Conservation (phyloP, 495 filamentous ascomycete genomes). For the Xylaria curta region DNA sequence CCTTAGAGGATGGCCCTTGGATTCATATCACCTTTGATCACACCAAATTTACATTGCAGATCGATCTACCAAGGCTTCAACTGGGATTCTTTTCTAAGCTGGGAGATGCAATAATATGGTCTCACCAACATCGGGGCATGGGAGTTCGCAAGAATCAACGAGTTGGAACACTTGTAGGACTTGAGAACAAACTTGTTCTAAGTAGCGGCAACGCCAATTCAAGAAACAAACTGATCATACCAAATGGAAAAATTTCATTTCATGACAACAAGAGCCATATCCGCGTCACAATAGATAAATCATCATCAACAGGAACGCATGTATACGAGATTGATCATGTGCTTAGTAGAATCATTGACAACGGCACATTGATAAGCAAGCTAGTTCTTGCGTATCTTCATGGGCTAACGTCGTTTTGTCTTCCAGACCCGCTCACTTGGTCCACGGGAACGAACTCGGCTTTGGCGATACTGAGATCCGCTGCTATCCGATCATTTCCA, state of each 20-base stretch:
- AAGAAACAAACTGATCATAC: too few species aligned
- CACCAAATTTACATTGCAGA: constrained; percentile 17
- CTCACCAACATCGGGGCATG: constrained; percentile 61
- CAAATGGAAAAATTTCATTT: constrained; percentile 23
- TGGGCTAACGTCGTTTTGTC: constrained; percentile 63
- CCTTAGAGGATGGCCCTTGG: constrained; percentile 45
- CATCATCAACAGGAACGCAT: constrained; percentile 31
- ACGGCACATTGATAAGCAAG: constrained; percentile 61
- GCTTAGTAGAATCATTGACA: constrained; percentile 56
- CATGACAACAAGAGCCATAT: constrained; percentile 45
- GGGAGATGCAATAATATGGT: constrained; percentile 45
- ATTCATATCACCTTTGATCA: constrained; percentile 43
- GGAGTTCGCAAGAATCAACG: constrained; percentile 57
- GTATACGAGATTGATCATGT: constrained; percentile 54
- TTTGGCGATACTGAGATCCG: constrained; percentile 54
- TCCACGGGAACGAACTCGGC: constrained; percentile 69
- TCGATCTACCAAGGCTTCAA: constrained; percentile 56
- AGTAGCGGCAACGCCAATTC: constrained; percentile 11
- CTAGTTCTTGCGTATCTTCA: constrained; percentile 63
- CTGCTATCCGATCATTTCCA: constrained; percentile 58
- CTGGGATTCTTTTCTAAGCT: constrained; percentile 47
- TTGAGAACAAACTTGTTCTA: constrained; percentile 21
- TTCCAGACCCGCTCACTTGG: constrained; percentile 62
- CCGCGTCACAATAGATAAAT: constrained; percentile 43
- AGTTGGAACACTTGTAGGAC: constrained; percentile 25